phyloP scores from a whole-genome alignment of 345 rosid species.

The Alliaria petiolata region DNA sequence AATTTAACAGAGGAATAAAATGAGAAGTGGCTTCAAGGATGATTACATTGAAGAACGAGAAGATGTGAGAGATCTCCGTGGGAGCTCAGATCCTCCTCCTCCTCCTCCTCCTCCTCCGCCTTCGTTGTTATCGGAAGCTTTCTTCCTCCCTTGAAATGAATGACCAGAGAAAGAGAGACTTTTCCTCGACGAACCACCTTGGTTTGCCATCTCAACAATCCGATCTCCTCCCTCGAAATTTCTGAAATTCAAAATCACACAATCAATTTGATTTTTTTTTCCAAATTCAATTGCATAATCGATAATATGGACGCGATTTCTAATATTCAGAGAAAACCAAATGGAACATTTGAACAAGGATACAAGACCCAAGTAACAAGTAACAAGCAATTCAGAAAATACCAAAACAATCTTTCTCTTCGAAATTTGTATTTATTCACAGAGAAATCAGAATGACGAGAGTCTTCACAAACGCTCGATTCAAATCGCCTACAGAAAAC shows the following conservation, averaged over 20 bases:
- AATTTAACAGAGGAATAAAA: not conserved
- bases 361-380: too few relatives aligned
- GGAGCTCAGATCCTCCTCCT: slow-evolving; percentile 38
- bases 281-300: not conserved
- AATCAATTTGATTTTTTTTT: slow-evolving; percentile 14
- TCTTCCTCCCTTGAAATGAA: slow-evolving; percentile 51
- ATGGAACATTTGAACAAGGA: not conserved
- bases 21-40: not conserved
- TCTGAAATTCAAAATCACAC: slow-evolving; percentile 1
- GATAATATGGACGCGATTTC: not conserved
- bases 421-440: not conserved
- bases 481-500: too few relatives aligned
- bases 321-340: too few relatives aligned
- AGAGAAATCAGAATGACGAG: not conserved
- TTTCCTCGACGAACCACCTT: slow-evolving; percentile 65
- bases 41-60: slow-evolving; percentile 65
- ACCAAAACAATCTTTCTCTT: not conserved
- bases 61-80: slow-evolving; percentile 54
- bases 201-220: slow-evolving; percentile 53
- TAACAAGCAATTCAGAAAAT: too few relatives aligned
- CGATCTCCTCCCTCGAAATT: slow-evolving; percentile 2
- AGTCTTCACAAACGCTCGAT: too few relatives aligned
- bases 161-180: slow-evolving; percentile 46
- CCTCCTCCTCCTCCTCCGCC: slow-evolving; percentile 18
- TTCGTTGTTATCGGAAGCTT: slow-evolving; percentile 44